Percentiles rank a stretch among this genome's conserved stretches.
These are phyloP conservation scores for Echium plantagineum DNA, from an alignment of 257 asterid species.

Conservation along the genomic window DNA sequence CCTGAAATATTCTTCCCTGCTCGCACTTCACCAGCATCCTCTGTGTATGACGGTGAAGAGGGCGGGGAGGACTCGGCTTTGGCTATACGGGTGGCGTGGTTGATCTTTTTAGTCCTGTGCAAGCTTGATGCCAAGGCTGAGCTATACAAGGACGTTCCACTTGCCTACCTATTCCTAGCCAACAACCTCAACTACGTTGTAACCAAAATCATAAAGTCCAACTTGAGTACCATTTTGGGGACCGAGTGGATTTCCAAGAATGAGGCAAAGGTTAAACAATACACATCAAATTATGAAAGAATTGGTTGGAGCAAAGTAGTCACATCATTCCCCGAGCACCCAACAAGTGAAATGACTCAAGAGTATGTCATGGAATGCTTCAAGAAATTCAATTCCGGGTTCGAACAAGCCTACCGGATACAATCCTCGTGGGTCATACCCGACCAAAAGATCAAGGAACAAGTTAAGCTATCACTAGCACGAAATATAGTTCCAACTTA, in stretches of 20 bases:
- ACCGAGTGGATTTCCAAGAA: constrained; percentile 49
- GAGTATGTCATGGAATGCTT: constrained; percentile 25
- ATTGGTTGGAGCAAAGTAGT: constrained; percentile 44
- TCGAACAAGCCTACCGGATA: constrained; percentile 37
- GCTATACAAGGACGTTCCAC: constrained; percentile 45
- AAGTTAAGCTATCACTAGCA: constrained; percentile 29
- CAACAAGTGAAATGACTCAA: constrained; percentile 29
- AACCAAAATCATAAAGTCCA: constrained; percentile 48
- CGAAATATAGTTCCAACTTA: constrained; percentile 30
- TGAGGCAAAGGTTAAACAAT: constrained; percentile 42
- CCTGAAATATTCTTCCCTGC: constrained; percentile 54
- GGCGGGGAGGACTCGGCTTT: constrained; percentile 31
- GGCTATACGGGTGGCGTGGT: constrained; percentile 50
- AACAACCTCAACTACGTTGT: constrained; percentile 75
- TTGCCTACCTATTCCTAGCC: constrained; percentile 62
- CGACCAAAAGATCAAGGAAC: constrained; percentile 44
- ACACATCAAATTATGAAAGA: constrained; percentile 31
- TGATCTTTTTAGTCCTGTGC: constrained; percentile 59
- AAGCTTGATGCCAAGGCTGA: constrained; percentile 74
- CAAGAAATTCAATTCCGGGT: constrained; percentile 25
- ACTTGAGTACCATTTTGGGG: constrained; percentile 45
- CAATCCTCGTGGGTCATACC: constrained; percentile 63
- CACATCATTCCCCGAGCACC: constrained; percentile 33
- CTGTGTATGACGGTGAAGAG: constrained; percentile 14
- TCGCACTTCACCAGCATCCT: constrained; percentile 11